These are phyloP conservation scores for Hemileccinum impolitum DNA, from an alignment of 768 basidiomycete genomes.

Conservation along the genomic window DNA sequence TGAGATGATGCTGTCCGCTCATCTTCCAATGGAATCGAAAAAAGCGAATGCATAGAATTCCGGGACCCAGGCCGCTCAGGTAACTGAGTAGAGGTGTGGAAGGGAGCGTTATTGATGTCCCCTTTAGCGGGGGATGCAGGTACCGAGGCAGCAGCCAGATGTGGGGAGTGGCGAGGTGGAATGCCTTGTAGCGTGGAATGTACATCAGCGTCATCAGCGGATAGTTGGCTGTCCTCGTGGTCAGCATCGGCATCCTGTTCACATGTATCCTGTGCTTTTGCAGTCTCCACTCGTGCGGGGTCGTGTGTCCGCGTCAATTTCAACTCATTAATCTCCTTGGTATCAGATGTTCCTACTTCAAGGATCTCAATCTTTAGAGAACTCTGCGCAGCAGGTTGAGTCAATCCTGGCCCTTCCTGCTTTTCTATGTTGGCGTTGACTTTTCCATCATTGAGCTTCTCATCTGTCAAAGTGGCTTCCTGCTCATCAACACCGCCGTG, in stretches of 20 bases:
- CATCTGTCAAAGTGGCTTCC: not conserved
- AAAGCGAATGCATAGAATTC: conserved; percentile 25
- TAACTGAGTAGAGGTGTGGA: not conserved
- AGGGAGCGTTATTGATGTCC: not conserved
- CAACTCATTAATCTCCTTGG: conserved; percentile 11
- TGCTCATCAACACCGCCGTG: not conserved
- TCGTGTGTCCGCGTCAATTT: not conserved
- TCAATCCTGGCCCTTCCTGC: not conserved
- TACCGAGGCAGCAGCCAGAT: not conserved
- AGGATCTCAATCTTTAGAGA: conserved; percentile 6
- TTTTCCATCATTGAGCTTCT: not conserved
- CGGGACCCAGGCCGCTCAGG: not conserved
- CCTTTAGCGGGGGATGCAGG: not conserved
- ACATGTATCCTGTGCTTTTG: not conserved
- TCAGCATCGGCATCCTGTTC: not conserved
- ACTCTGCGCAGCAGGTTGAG: conserved; percentile 2
- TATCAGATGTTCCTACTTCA: conserved; percentile 11
- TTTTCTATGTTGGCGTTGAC: not conserved
- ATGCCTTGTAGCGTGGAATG: not conserved
- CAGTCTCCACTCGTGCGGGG: not conserved
- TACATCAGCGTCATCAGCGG: conserved; percentile 5
- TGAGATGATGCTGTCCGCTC: not conserved
- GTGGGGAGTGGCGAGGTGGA: not conserved
- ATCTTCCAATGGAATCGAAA: conserved; percentile 15
- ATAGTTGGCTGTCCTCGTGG: conserved; percentile 1